A percentile compares a stretch with the other conserved stretches of the same genome.
These are phyloP conservation scores for Prunus fruticosa DNA, from an alignment of 306 rosid species.

Conservation along the genomic window DNA sequence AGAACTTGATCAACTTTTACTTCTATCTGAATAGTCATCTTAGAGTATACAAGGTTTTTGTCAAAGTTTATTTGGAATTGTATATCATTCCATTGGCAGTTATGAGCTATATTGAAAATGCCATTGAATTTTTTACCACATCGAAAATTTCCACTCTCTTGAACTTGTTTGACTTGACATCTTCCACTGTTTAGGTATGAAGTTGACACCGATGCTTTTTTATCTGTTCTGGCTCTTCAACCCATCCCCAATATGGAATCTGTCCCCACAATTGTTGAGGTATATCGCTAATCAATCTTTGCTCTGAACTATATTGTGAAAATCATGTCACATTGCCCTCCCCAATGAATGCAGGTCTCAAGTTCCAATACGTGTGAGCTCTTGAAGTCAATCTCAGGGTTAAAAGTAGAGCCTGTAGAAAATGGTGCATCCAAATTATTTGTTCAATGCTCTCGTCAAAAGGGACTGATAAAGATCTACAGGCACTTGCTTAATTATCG, in stretches of 20 bases:
- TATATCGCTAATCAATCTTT: constrained; percentile 31
- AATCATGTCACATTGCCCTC: constrained; percentile 24
- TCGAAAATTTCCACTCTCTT: constrained; percentile 4
- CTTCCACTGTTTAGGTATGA: constrained; percentile 66
- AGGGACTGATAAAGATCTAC: constrained; percentile 93
- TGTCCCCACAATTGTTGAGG: constrained; percentile 92
- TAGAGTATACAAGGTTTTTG: not conserved
- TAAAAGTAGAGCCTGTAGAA: constrained; percentile 90
- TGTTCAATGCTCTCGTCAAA: constrained; percentile 99
- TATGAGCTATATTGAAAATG: not conserved
- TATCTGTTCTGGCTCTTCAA: constrained; percentile 93
- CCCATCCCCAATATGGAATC: constrained; percentile 79
- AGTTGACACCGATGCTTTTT: constrained; percentile 97
- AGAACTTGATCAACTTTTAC: constrained; percentile 30
- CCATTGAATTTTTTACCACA: not conserved
- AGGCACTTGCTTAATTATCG: constrained; percentile 88
- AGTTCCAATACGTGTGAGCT: constrained; percentile 83
- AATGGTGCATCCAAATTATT: constrained; percentile 89
- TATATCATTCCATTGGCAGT: not conserved
- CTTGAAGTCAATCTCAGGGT: constrained; percentile 74
- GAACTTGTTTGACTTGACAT: constrained; percentile 40
- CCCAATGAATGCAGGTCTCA: constrained; percentile 68
- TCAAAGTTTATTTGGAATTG: not conserved
- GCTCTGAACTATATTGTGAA: constrained; percentile 6
- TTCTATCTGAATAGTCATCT: constrained; percentile 16